Percentiles rank a stretch among this genome's conserved stretches.
These are phyloP conservation scores for Cornus controversa DNA, from an alignment of 148 eudicot species.

Conservation along the genomic window DNA sequence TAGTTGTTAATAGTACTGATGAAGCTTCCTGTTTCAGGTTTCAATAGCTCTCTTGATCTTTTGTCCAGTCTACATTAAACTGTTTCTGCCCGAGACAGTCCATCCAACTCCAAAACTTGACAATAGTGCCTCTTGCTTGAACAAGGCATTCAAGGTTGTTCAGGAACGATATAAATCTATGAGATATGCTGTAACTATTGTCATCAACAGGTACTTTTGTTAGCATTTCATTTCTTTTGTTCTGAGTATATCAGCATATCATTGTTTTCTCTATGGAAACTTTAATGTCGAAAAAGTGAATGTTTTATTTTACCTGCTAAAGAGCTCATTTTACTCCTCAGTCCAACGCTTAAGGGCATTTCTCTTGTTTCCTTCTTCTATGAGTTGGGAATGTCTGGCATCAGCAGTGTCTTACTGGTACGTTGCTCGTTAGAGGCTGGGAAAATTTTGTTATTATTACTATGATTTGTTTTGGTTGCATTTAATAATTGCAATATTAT, in stretches of 20 bases:
- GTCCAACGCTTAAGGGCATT: constrained; percentile 59
- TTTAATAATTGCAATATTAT: not conserved
- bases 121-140: constrained; percentile 26
- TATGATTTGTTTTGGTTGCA: not conserved
- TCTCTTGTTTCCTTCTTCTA: constrained; percentile 74
- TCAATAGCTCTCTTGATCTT: constrained; percentile 70
- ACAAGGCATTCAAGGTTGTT: constrained; percentile 40
- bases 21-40: constrained; percentile 46
- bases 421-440: constrained; percentile 7
- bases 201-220: constrained; percentile 52
- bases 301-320: constrained; percentile 7
- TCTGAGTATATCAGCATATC: not conserved
- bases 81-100: constrained; percentile 69
- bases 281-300: not conserved
- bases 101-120: constrained; percentile 37
- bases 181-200: constrained; percentile 62
- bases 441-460: no score
- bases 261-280: not conserved
- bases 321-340: constrained; percentile 25
- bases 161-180: constrained; percentile 58
- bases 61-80: constrained; percentile 64
- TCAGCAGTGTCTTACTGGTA: constrained; percentile 70
- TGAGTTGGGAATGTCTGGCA: constrained; percentile 86
- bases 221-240: no score
- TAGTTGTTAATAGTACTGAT: not conserved